phyloP scores from a whole-genome alignment of 2,329 filamentous ascomycete species.

The Fusarium nematophilum region DNA sequence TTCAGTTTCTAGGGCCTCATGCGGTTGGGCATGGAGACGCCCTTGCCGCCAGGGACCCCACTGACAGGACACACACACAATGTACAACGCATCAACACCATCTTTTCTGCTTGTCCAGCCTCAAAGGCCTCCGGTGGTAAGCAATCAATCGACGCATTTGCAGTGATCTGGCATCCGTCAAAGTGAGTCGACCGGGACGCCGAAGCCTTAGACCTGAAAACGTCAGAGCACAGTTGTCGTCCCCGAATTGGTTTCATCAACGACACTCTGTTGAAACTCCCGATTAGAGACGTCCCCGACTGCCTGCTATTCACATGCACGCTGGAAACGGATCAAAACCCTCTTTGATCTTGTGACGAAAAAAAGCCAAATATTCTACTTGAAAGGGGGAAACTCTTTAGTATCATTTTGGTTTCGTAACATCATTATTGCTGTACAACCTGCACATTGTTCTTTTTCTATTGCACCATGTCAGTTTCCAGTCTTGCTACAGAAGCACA shows the following conservation, averaged over 20 bases:
- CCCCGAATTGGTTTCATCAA: no score
- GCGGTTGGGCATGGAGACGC: slow-evolving; percentile 63
- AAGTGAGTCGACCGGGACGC: not conserved
- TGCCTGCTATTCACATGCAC: no score
- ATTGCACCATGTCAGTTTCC: slow-evolving; percentile 29
- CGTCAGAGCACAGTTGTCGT: no score
- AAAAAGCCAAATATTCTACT: no score
- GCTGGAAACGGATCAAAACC: no score
- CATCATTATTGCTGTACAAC: slow-evolving; percentile 76
- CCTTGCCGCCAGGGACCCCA: slow-evolving; percentile 55
- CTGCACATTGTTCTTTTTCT: slow-evolving; percentile 93
- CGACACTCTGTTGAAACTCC: no score
- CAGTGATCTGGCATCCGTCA: not conserved
- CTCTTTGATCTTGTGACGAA: no score
- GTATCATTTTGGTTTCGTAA: slow-evolving; percentile 32
- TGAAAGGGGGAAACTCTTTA: slow-evolving; percentile 2
- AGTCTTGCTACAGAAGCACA: not conserved
- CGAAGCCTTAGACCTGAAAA: not conserved
- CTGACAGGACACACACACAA: slow-evolving; percentile 48
- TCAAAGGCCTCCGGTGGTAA: slow-evolving; percentile 16
- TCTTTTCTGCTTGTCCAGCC: slow-evolving; percentile 34
- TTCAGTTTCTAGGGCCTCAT: slow-evolving; percentile 41
- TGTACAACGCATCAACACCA: slow-evolving; percentile 62
- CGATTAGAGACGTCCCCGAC: no score
- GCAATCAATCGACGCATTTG: slow-evolving; percentile 2